Evolutionary conservation across 441 rosid genomes (phyloP), one percentile per base, ranked within the genome.

Genomic region (Melastoma candidum): DNA sequence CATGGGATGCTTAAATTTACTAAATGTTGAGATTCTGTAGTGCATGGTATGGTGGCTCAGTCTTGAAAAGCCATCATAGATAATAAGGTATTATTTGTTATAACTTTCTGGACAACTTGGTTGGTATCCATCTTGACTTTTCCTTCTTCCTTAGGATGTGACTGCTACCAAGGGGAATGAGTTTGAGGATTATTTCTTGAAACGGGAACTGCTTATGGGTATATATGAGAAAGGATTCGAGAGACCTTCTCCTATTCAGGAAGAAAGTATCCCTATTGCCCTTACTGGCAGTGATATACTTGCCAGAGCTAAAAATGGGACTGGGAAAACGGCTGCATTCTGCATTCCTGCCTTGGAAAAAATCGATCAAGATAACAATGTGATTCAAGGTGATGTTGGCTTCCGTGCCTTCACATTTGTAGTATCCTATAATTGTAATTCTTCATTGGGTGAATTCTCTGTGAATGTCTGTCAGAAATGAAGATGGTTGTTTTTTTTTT

Each of bases 241-340:
- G 71, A 80, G 96, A 53, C 98, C 98, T 58, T 92, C 98, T 66
- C 98, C 98, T n/a, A 92, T 92, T 60, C 98, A 92, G 52, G 98
- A 92, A 80, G 98, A 92, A 77, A 92, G 98, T 71, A 92, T 92
- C 68, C 98, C 98, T 13, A 87, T 92, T 77, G 98, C 98, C 49
- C 83, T 92, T 68, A 92, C 96, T 39, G 98, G 98, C 57, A 83
- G 98, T 57, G 98, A 92, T 64, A 87, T 92, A 71, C 98, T 92
- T 69, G 98, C 98, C 59, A 76, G 98, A 75, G 98, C 98, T 12
- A 92, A 92, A 71, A 92, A 92, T 74, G 98, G 98, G 17, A 92
- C 98, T 36, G 98, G 98, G 11, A 92, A 92, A 65, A 92, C 98
- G 1, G 98, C 98, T 39, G 98, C 98, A 26, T 92, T 92, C 72